These are phyloP conservation scores for Corymbia maculata DNA, from an alignment of 345 rosid species.

Conservation along the genomic window DNA sequence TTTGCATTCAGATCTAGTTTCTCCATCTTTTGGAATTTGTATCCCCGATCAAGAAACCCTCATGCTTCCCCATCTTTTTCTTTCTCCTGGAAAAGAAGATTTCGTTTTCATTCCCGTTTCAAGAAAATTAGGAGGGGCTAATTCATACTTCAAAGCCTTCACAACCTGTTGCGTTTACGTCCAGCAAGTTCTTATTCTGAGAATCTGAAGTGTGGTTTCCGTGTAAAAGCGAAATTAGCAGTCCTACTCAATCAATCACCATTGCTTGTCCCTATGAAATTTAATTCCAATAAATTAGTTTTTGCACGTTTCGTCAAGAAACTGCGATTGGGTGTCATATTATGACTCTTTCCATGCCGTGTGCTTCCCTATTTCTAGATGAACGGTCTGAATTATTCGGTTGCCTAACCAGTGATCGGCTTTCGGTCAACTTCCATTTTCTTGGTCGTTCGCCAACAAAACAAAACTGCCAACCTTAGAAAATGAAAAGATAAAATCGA, in stretches of 20 bases:
- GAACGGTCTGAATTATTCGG: neutral
- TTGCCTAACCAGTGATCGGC: neutral
- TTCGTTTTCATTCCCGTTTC: neutral
- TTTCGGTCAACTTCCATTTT: neutral
- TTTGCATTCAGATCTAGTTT: neutral
- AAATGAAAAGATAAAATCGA: neutral
- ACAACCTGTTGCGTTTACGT: neutral
- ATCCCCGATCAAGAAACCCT: neutral
- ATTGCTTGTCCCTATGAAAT: neutral
- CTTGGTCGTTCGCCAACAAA: neutral
- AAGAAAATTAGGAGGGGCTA: neutral
- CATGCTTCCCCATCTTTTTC: neutral
- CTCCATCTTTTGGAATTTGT: neutral
- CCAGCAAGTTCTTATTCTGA: neutral
- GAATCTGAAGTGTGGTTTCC: neutral
- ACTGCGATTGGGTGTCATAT: neutral
- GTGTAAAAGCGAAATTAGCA: neutral
- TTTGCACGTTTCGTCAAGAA: neutral
- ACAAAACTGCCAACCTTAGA: neutral
- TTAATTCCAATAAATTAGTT: neutral
- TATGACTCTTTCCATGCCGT: neutral
- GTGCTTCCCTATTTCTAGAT: neutral
- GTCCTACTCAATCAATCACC: neutral
- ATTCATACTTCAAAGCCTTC: neutral
- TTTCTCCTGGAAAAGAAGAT: neutral